Percentiles rank a stretch among this genome's conserved stretches.
phyloP scores from a whole-genome alignment of 768 basidiomycete genomes.

The Tricholoma matsutake region DNA sequence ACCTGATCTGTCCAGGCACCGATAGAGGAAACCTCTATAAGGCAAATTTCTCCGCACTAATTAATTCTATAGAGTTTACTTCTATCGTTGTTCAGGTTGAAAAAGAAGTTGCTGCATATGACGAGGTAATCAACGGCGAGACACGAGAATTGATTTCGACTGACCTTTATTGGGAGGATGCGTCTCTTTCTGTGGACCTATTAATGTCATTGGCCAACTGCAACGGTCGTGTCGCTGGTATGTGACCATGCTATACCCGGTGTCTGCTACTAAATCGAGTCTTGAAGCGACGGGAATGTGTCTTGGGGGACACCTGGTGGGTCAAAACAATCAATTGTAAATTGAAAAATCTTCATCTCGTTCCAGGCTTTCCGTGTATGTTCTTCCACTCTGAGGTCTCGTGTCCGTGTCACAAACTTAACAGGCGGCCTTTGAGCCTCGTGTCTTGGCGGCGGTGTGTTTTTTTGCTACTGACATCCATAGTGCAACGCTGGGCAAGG shows the following conservation, averaged over 20 bases:
- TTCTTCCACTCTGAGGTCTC: background rate
- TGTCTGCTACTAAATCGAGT: constrained; percentile 9
- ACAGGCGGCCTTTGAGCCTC: constrained; percentile 84
- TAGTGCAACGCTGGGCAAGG: constrained; percentile 79
- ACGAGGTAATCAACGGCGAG: constrained; percentile 55
- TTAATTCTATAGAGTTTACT: background rate
- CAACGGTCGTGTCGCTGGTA: constrained; percentile 87
- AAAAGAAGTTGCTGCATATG: constrained; percentile 84
- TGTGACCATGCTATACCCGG: constrained; percentile 13
- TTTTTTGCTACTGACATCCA: constrained; percentile 97
- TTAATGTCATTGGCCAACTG: constrained; percentile 74
- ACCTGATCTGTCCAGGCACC: constrained; percentile 48
- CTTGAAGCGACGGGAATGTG: constrained; percentile 83
- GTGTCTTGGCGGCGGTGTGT: constrained; percentile 82
- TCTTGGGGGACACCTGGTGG: constrained; percentile 79
- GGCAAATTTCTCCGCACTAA: constrained; percentile 33
- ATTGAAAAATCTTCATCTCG: background rate
- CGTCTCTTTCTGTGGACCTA: constrained; percentile 72
- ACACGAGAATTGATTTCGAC: background rate
- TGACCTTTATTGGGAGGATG: constrained; percentile 51
- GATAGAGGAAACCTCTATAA: constrained; percentile 94
- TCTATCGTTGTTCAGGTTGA: constrained; percentile 56
- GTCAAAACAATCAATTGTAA: constrained; percentile 18
- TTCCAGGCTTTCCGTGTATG: constrained; percentile 40
- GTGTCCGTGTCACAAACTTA: background rate